Conservation (phyloP, 495 filamentous ascomycete species). For the Penicillium ucsense region DNA sequence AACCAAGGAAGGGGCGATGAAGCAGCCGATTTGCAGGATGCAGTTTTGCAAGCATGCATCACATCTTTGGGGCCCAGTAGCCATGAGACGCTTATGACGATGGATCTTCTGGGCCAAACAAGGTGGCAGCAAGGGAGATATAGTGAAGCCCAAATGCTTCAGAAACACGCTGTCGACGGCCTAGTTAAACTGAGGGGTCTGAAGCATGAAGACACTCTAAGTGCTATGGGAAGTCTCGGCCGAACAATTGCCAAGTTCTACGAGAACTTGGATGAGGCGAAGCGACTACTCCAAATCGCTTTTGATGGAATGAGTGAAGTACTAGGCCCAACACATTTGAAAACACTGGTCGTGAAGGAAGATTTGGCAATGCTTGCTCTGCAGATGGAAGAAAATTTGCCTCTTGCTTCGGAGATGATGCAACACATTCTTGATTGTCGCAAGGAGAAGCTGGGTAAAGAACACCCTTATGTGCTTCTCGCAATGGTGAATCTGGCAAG, state of each 20-base stretch:
- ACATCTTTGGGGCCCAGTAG: neutral
- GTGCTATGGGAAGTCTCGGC: slow-evolving; percentile 17
- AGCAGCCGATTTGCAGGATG: neutral
- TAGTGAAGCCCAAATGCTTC: slow-evolving; percentile 17
- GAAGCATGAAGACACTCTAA: slow-evolving; percentile 17
- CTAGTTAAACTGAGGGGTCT: slow-evolving; percentile 10
- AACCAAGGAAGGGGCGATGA: neutral
- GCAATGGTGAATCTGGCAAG: slow-evolving; percentile 19
- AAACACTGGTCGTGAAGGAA: slow-evolving; percentile 22
- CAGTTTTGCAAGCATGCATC: neutral
- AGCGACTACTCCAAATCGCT: slow-evolving; percentile 12
- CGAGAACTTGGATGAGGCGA: slow-evolving; percentile 10
- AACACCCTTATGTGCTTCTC: slow-evolving; percentile 25
- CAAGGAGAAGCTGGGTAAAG: slow-evolving; percentile 22
- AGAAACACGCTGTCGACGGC: slow-evolving; percentile 11
- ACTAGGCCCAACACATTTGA: slow-evolving; percentile 19
- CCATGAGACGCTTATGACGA: neutral
- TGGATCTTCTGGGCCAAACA: neutral
- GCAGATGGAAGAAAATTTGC: neutral
- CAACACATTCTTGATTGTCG: slow-evolving; percentile 9
- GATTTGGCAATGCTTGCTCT: slow-evolving; percentile 9
- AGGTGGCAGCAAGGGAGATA: slow-evolving; percentile 13
- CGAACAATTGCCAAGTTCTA: slow-evolving; percentile 8
- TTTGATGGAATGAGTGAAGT: slow-evolving; percentile 19
- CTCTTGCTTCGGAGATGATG: neutral